phyloP scores from a whole-genome alignment of 352 stramenopile species.

The Phytophthora kernoviae region DNA sequence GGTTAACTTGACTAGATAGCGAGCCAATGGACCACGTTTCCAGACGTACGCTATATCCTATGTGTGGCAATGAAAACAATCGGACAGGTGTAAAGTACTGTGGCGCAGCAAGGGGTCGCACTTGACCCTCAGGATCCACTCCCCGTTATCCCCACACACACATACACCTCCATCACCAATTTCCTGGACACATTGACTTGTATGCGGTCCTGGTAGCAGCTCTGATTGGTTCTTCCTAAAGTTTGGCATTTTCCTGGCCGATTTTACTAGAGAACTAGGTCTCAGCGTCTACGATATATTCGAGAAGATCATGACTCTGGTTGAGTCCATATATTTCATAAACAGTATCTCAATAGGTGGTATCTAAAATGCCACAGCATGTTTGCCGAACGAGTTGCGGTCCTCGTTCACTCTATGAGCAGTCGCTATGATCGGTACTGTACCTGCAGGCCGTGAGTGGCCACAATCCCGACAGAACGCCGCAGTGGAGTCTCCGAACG shows the following conservation, averaged over 20 bases:
- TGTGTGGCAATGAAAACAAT: neutral
- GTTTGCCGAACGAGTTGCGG: slow-evolving; percentile 21
- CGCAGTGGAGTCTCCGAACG: slow-evolving; percentile 54
- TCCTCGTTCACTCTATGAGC: slow-evolving; percentile 21
- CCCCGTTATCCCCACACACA: neutral
- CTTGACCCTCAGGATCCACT: neutral
- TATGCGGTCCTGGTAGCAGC: neutral
- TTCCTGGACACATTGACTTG: neutral
- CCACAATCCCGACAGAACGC: slow-evolving; percentile 80
- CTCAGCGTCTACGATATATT: too few relatives aligned
- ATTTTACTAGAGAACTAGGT: too few relatives aligned
- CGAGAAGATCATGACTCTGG: neutral
- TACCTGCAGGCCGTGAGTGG: slow-evolving; percentile 43
- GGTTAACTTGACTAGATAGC: neutral
- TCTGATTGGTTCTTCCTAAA: too few relatives aligned
- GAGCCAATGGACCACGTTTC: too few relatives aligned
- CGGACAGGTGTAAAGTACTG: neutral
- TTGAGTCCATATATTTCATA: slow-evolving; percentile 5
- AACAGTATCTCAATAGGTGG: slow-evolving; percentile 1
- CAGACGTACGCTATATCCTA: neutral
- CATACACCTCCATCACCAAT: neutral
- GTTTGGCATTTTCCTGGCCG: too few relatives aligned
- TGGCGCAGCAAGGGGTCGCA: neutral
- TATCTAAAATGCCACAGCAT: slow-evolving; percentile 28
- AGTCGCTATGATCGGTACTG: slow-evolving; percentile 9